Evolutionary conservation across 2,329 filamentous ascomycete species (phyloP), one percentile per base, ranked within the genome.

Genomic region (Endothia cerciana): DNA sequence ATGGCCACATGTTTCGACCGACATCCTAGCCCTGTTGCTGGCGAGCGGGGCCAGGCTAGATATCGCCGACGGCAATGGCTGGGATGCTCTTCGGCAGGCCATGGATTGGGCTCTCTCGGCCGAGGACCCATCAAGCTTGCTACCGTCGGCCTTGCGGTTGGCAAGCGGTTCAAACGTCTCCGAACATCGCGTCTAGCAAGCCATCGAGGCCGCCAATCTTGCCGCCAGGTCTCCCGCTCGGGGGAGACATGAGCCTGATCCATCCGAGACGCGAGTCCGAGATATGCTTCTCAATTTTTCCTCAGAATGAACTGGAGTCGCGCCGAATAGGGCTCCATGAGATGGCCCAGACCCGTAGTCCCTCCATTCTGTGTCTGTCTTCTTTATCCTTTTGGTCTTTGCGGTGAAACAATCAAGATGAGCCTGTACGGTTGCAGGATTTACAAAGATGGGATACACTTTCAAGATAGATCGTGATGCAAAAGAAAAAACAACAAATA

Each of bases 11-110:
- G n/a, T 40, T 17, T 25, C n/a, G 19, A 36, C 13, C 30, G 30
- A 51, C n/a, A 51, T 61, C 2, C 15, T 60, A 1, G 38, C 25
- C 43, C n/a, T 61, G 59, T 41, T 53, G 33, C n/a, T 61, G 33
- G 36, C 4, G 25, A 51, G 10, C 45, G 59, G 59, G 3, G 59
- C 59, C 8, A 51, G 59, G 22, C 30, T 61, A 8, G 59, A 53
- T 13, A 10, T 61, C 25, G 13, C n/a, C 43, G 59, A 53, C 36
- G 17, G 25, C n/a, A 55, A 41, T 2, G 47, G 19, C 41, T 19
- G 8, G 13, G 47, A 41, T 38, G 47, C 47, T 28, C 3, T 55
- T 8, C 43, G 38, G 19, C 22, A 36, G 30, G 45, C 28, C n/a
- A 15, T 51, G 28, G 28, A 38, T 3, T 61, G 59, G 59, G 28